Conservation (phyloP, 495 filamentous ascomycete genomes). For the Cercophora newfieldiana region DNA sequence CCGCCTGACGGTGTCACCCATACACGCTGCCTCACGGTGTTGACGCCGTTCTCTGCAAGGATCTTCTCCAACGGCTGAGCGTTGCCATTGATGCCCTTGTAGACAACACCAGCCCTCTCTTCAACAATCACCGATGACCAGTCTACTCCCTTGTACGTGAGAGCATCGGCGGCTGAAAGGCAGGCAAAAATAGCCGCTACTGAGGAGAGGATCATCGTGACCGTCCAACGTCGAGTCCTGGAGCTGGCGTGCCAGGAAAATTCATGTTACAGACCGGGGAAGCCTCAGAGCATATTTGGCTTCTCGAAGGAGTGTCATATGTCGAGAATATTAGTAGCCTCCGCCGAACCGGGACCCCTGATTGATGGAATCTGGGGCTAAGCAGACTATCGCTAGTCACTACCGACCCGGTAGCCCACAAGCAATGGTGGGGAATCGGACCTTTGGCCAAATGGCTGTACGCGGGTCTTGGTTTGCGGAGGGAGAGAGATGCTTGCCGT, state of each 20-base stretch:
- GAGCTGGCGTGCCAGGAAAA: neutral
- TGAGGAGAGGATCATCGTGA: conserved; percentile 23
- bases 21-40: conserved; percentile 68
- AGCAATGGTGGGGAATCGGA: neutral
- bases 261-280: neutral
- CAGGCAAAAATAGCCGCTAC: conserved; percentile 22
- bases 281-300: neutral
- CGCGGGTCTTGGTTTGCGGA: conserved; percentile 7
- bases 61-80: conserved; percentile 62
- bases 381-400: neutral
- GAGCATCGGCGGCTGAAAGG: conserved; percentile 32
- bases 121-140: conserved; percentile 70
- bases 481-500: neutral
- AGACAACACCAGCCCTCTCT: conserved; percentile 60
- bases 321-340: neutral
- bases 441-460: conserved; percentile 12
- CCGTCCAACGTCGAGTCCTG: neutral
- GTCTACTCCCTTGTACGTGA: conserved; percentile 68
- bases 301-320: neutral
- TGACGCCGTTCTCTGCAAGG: conserved; percentile 62
- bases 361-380: conserved; percentile 28
- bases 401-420: neutral
- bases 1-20: conserved; percentile 71
- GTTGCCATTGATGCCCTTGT: conserved; percentile 56
- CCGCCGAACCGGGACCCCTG: neutral